Base-by-base conservation (phyloP, 2,329 filamentous ascomycete genomes). In the Apiospora aurea region DNA sequence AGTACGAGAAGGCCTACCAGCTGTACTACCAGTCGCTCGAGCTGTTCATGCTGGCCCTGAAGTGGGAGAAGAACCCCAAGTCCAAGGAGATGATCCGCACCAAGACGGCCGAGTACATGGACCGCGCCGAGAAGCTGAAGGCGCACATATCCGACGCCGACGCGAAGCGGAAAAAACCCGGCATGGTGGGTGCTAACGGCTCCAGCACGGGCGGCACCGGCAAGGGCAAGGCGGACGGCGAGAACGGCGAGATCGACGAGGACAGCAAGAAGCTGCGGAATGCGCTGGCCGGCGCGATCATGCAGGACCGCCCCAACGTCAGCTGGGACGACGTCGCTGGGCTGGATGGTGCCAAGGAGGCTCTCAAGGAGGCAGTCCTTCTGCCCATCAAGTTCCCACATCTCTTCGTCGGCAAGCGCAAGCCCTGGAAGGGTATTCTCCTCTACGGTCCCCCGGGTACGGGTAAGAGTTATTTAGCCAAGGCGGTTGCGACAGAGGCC, bases 11-110 rank as follows among this genome's bases (percentile, higher is more conserved):
- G 83, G 96, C 96, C 71, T 98, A 98, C 83, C 94, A 97, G 81
- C 89, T 93, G 75, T 99, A 99, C 89, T 98, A 97, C 87, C 92
- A 94, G 77, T 92, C 96, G 69, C 93, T 99, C 77, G 96, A 99
- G 85, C 91, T 98, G 72, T 99, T 98, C 87, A 97, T 99, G 93
- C 93, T 98, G 74, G 96, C 96, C 46, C 89, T 99, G 73, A 99
- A 99, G 87, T 99, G 96, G 96, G 96, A 99, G 86, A 99, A 98
- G 89, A 98, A 98, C 85, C 91, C 93, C 75, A 96, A 95, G 78
- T 95, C 94, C 75, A 98, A 98, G 87, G 95, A 97, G 81, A 97
- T 97, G 90, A 98, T 99, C 83, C 93, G 96, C 77, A 91, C 93
- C 78, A 98, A 98, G 87, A 95, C 95, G 26, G 93, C 88, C 78